Conservation (phyloP, 495 filamentous ascomycete genomes). For the Xylaria palmicola region DNA sequence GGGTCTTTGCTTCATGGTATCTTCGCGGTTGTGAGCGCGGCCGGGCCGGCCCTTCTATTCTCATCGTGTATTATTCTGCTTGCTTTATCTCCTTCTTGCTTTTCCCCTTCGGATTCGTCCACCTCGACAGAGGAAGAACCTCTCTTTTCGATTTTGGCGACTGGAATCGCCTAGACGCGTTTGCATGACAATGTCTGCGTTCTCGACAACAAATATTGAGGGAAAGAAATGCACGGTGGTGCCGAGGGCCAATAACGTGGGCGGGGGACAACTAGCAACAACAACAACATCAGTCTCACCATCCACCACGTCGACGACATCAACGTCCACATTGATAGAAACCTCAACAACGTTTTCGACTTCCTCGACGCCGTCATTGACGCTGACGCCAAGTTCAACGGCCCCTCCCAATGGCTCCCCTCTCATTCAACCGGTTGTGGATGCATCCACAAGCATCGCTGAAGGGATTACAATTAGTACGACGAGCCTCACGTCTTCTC, state of each 20-base stretch:
- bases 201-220: slow-evolving; percentile 39
- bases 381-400: background rate
- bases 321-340: slow-evolving; percentile 12
- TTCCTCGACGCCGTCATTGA: background rate
- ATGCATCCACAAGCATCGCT: background rate
- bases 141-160: slow-evolving; percentile 30
- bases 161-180: slow-evolving; percentile 40
- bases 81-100: slow-evolving; percentile 14
- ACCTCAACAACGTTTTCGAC: slow-evolving; percentile 5
- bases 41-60: slow-evolving; percentile 41
- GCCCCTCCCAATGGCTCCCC: background rate
- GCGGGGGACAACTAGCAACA: slow-evolving; percentile 17
- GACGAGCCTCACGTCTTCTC: slow-evolving; percentile 13
- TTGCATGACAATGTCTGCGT: slow-evolving; percentile 17
- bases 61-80: slow-evolving; percentile 32
- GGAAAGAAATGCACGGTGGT: slow-evolving; percentile 50
- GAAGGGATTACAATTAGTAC: slow-evolving; percentile 16
- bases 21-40: slow-evolving; percentile 35
- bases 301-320: slow-evolving; percentile 18
- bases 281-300: slow-evolving; percentile 17
- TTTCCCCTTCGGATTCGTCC: slow-evolving; percentile 22
- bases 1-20: slow-evolving; percentile 38
- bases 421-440: background rate
- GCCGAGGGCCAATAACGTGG: slow-evolving; percentile 31
- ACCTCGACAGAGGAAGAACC: slow-evolving; percentile 17